Evolutionary conservation across 257 asterid genomes (phyloP), one percentile per base, ranked within the genome.

Genomic region (Ligustrum vulgare): DNA sequence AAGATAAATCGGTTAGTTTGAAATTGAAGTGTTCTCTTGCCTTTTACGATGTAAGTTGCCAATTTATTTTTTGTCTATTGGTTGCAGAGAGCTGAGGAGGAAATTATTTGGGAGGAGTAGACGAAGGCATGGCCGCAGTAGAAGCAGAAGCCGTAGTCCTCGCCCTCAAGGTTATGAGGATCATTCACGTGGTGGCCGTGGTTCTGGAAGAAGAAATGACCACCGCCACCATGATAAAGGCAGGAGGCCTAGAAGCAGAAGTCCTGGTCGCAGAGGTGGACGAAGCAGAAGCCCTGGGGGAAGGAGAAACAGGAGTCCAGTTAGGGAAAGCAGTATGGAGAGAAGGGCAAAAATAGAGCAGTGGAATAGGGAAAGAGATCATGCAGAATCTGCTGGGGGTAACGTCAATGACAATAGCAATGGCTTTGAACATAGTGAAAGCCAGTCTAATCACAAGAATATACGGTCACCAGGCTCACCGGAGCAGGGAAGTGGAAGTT

Each of bases 321-420:
- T 63, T 22, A 82, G 96, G 83, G 97, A 90, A 81, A 91, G 86
- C 81, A 90, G 96, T 80, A 79, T 56, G 25, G 97, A 92, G 79
- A 88, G 97, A 80, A 89, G 96, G 84, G 96, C 94, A 63, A 92
- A 82, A 78, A 92, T 90, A 67, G 96, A 88, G 74, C 94, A 77
- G 62, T 92, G 97, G 97, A 92, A 92, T 71, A 86, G 82, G 85
- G 97, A 92, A 82, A 92, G 81, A 74, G 96, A 91, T 75, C 88
- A 66, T 71, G 74, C 74, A 35, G 94, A 78, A 6, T 49, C 91
- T 73, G 82, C 75, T 63, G 78, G 74, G 76, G 84, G 78, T 78
- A 84, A 77, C 35, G 37, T 71, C 45, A 93, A 84, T 74, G 84
- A 81, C 72, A 72, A 18, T 62, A 78, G 76, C 31, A 82, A 71